Conservation (phyloP, 257 asterid species). For the Nicotiana knightiana region DNA sequence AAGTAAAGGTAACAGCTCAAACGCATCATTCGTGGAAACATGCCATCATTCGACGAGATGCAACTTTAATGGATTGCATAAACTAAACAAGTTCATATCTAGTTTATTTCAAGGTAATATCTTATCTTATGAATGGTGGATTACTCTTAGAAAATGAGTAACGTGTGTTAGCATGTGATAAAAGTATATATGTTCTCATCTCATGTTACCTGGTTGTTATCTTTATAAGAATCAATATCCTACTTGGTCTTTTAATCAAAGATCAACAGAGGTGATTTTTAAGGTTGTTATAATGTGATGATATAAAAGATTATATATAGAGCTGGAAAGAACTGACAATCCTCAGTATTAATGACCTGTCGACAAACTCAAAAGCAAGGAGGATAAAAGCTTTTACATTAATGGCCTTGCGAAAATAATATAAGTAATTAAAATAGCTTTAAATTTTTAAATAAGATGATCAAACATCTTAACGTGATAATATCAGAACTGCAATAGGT, state of each 20-base stretch:
- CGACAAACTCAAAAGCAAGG: neutral
- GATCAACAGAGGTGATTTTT: neutral
- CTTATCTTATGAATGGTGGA: neutral
- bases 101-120: neutral
- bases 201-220: constrained; percentile 10
- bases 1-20: neutral
- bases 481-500: neutral
- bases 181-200: neutral
- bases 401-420: too few species aligned
- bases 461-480: neutral
- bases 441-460: too few species aligned
- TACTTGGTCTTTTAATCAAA: neutral
- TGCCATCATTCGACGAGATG: constrained; percentile 2
- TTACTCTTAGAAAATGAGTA: neutral
- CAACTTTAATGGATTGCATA: neutral
- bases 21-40: neutral
- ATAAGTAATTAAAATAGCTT: too few species aligned
- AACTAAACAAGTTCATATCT: neutral
- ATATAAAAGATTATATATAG: neutral
- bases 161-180: constrained; percentile 27
- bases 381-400: neutral
- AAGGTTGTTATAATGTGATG: constrained; percentile 8
- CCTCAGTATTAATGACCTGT: constrained; percentile 3
- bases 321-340: constrained; percentile 4
- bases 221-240: constrained; percentile 2